Evolutionary conservation across 2,329 filamentous ascomycete species (phyloP), one percentile per base, ranked within the genome.

Genomic region (Hymenotorrendiella dingleyae): DNA sequence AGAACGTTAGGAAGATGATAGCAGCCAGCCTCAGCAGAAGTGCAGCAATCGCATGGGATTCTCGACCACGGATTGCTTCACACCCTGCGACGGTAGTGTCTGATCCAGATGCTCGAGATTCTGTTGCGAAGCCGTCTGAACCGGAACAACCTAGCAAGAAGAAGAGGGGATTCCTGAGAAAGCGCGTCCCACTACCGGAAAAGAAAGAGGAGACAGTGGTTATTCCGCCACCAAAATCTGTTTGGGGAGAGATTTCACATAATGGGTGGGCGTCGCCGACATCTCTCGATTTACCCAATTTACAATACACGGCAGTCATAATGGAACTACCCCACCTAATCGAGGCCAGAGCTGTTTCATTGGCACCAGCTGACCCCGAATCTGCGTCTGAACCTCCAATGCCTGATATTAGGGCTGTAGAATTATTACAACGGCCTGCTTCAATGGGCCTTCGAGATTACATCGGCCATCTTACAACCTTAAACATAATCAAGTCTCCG

Each of bases 261-360:
- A 72, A 80, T 12, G 93, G 91, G 39, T 97, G 93, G 91, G 84
- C 84, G 2, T 86, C 88, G 2, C 91, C 91, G 5, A 75, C 77
- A 22, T 84, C 80, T 1, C 69, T 76, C 7, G 85, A 93, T 58
- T 67, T 93, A 14, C 81, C 87, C 4, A 80, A 87, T 57, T 67
- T 97, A n/a, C 81, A 94, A 51, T 97, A 94, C 63, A 75, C 73
- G 54, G 80, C 80, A 2, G 87, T 98, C 19, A 72, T 96, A 14
- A 73, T 76, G 27, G 91, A 97, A 64, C 72, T 98, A 19, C 87
- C 90, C 1, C 84, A 94, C 59, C 73, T 97, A 21, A 86, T 97
- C 49, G 91, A 97, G 67, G 91, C 87, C 8, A 91, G 91, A 62
- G 91, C 89, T 1, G 79, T 96, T n/a, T 89, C 86, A 0, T 74